Percentiles rank a stretch among this genome's conserved stretches.
These are phyloP conservation scores for Xerocomus brunneocitrinus DNA, from an alignment of 768 basidiomycete genomes.

Conservation along the genomic window DNA sequence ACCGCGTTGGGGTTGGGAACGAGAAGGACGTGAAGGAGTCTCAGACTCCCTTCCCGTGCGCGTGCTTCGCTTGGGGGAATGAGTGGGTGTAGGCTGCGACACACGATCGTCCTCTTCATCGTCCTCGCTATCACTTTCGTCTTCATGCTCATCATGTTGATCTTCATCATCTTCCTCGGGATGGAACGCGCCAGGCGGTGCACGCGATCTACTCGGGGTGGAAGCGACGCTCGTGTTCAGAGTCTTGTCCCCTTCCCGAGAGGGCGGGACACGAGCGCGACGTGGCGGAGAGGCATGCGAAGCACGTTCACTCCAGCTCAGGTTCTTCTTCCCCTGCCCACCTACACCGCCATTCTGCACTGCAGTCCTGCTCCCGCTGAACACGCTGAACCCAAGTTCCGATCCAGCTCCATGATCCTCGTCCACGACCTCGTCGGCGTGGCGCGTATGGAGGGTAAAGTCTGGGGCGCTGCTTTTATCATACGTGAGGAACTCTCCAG, in stretches of 20 bases:
- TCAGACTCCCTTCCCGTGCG: constrained; percentile 7
- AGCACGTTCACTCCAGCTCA: background rate
- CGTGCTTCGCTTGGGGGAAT: constrained; percentile 12
- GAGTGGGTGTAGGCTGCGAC: constrained; percentile 4
- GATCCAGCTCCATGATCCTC: constrained; percentile 1
- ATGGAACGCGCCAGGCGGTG: constrained; percentile 45
- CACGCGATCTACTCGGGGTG: constrained; percentile 22
- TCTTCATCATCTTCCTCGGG: constrained; percentile 37
- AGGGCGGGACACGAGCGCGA: constrained; percentile 4
- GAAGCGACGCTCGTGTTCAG: constrained; percentile 10
- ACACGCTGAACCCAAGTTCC: constrained; percentile 21
- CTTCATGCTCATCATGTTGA: constrained; percentile 9
- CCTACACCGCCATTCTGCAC: background rate
- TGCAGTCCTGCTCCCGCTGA: constrained; percentile 6
- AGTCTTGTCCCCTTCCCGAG: constrained; percentile 12
- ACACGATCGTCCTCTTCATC: constrained; percentile 8
- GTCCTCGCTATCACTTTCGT: constrained; percentile 23
- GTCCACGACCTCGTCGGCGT: constrained; percentile 8
- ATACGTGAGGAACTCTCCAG: constrained; percentile 16
- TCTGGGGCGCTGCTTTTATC: constrained; percentile 18
- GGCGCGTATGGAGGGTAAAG: constrained; percentile 12
- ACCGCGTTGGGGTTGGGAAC: constrained; percentile 9
- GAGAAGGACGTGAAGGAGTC: constrained; percentile 12
- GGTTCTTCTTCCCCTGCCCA: background rate
- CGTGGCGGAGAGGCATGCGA: constrained; percentile 7